Percentiles rank a stretch among this genome's conserved stretches.
phyloP scores from a whole-genome alignment of 257 asterid species.

The Solanum acaule region DNA sequence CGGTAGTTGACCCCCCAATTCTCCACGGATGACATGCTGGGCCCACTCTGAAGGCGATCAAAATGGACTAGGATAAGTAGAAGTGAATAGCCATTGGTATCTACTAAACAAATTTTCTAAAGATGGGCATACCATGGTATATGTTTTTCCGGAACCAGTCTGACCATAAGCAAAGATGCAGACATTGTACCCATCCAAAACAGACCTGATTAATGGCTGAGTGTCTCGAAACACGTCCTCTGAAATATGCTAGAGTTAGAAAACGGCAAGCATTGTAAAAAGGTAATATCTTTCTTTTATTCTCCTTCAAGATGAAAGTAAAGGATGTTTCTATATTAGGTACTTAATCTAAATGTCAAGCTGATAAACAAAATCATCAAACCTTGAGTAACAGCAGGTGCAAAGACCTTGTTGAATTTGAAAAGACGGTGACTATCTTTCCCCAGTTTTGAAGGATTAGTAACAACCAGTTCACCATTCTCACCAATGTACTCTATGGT shows the following conservation, averaged over 20 bases:
- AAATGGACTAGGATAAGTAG: conserved; percentile 8
- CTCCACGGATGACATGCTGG: conserved; percentile 54
- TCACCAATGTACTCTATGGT: conserved; percentile 83
- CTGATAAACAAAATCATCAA: conserved; percentile 3
- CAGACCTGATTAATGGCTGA: conserved; percentile 85
- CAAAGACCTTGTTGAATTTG: conserved; percentile 86
- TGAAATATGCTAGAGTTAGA: conserved; percentile 6
- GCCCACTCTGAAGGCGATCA: conserved; percentile 61
- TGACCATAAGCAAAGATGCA: conserved; percentile 99
- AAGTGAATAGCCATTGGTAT: background rate
- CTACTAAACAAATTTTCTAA: background rate
- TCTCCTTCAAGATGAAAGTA: background rate
- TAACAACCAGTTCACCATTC: conserved; percentile 81
- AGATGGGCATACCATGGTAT: conserved; percentile 64
- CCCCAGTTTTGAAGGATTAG: conserved; percentile 78
- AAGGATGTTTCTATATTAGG: background rate
- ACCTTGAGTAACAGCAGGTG: conserved; percentile 86
- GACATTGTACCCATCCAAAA: conserved; percentile 88
- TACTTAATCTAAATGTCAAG: background rate
- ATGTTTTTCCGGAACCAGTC: conserved; percentile 96
- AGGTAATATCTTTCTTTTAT: background rate
- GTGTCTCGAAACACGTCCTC: conserved; percentile 93
- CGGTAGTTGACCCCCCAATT: conserved; percentile 96
- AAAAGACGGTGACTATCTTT: conserved; percentile 80
- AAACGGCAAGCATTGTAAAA: background rate